Evolutionary conservation across 495 filamentous ascomycete species (phyloP), one percentile per base, ranked within the genome.

Genomic region (Podospora pseudoanserina): DNA sequence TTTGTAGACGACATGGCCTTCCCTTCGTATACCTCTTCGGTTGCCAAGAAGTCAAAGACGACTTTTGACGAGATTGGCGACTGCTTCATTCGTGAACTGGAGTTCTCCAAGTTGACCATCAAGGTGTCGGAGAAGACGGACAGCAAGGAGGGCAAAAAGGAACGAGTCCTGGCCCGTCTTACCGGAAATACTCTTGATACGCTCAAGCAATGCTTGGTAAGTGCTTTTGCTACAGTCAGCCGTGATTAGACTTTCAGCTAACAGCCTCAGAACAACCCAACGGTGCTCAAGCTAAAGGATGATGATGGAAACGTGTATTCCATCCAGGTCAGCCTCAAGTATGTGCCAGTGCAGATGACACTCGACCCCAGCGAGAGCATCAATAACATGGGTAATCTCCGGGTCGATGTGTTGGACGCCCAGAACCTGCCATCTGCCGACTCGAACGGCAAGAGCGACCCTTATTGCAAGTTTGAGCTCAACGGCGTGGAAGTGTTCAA

Each of bases 371-470:
- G 85, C 71, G 95, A 99, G 79, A 96, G 92, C 77, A 97, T 98
- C 83, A 98, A 96, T 86, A 99, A 99, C 79, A 94, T 95, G 89
- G 95, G 95, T 65, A 92, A 86, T 63, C 87, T 99, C 34, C 90
- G 92, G 11, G 91, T 98, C 60, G 92, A 97, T 69, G 83, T 98
- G n/a, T 79, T 97, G 61, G 92, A 96, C 75, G 95, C 91, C 23
- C 84, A 88, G 28, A 89, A 97, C 69, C 87, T 99, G 23, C 95
- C 95, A 9, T 86, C 94, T 13, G 93, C 92, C 60, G 95, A 99
- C 75, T 89, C 94, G 32, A 99, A 98, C 76, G 95, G 95, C 55
- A 96, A 89, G 84, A 96, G 92, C 74, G 95, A 99, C 73, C 95
- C 95, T 4, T 99, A 92, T 82, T 96, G 92, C 85, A 96, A 95